These are phyloP conservation scores for Leishmania gerbilli DNA, from an alignment of 208 protist genomes.

Conservation along the genomic window DNA sequence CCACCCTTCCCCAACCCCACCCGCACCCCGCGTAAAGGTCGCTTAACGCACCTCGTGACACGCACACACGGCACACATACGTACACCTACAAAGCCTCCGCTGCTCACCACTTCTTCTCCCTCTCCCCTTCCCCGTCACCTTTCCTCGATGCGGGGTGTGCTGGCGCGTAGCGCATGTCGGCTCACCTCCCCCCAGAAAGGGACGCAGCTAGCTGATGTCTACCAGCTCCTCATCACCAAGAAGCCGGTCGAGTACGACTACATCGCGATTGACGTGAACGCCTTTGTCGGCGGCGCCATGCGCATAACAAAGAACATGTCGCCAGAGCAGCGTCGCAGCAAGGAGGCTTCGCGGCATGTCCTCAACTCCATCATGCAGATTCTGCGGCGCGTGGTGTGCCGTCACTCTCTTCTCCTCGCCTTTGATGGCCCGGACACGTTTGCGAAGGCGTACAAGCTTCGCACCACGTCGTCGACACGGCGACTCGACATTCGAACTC, in stretches of 20 bases:
- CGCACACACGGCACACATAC: not conserved
- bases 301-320: conserved; percentile 61
- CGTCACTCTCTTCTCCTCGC: conserved; percentile 60
- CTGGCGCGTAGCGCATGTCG: conserved; percentile 10
- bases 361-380: conserved; percentile 59
- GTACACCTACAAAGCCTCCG: not conserved
- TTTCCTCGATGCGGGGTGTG: conserved; percentile 14
- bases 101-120: not conserved
- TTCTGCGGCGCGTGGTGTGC: conserved; percentile 64
- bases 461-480: conserved; percentile 40
- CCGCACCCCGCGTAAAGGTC: not conserved
- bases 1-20: not conserved
- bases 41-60: not conserved
- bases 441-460: conserved; percentile 51
- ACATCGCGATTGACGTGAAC: conserved; percentile 75
- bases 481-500: conserved; percentile 48
- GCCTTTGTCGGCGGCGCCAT: conserved; percentile 63
- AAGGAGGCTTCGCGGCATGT: conserved; percentile 73
- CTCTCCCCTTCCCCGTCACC: not conserved
- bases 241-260: conserved; percentile 83
- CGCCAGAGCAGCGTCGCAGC: conserved; percentile 58
- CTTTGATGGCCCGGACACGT: conserved; percentile 71
- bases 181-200: conserved; percentile 16
- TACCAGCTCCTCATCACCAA: conserved; percentile 79
- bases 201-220: conserved; percentile 47